Evolutionary conservation across 2,329 filamentous ascomycete species (phyloP).

Genomic region (Ophiostoma himal-ulmi): DNA sequence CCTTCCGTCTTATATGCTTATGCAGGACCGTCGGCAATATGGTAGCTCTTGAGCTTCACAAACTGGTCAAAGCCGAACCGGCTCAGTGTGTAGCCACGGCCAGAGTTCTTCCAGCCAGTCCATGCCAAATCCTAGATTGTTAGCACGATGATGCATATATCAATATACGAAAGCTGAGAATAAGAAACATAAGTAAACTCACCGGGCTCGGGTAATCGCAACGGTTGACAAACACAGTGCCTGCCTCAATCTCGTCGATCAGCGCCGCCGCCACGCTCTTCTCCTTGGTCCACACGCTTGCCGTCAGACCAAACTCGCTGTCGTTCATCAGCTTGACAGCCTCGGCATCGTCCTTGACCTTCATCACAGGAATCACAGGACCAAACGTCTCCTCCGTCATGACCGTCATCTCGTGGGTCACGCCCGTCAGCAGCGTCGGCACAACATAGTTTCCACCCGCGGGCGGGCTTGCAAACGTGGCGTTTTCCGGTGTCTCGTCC

Average conservation of each 20-base stretch:
- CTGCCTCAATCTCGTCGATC: slow-evolving; percentile 76
- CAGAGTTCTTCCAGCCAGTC: slow-evolving; percentile 97
- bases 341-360: slow-evolving; percentile 73
- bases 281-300: slow-evolving; percentile 97
- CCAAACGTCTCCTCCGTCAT: slow-evolving; percentile 97
- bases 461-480: slow-evolving; percentile 66
- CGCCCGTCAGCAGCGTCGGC: slow-evolving; percentile 73
- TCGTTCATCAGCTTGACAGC: slow-evolving; percentile 87
- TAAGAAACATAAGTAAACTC: slow-evolving; percentile 38
- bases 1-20: background rate
- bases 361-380: slow-evolving; percentile 84
- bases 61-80: slow-evolving; percentile 92
- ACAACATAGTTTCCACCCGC: slow-evolving; percentile 81
- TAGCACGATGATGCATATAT: slow-evolving; percentile 21
- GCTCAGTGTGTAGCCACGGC: slow-evolving; percentile 83
- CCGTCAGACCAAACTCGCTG: slow-evolving; percentile 86
- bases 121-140: slow-evolving; percentile 72
- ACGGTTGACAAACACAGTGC: slow-evolving; percentile 93
- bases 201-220: slow-evolving; percentile 89
- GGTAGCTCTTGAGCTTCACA: slow-evolving; percentile 92
- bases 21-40: slow-evolving; percentile 70
- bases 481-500: slow-evolving; percentile 72
- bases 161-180: background rate
- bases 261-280: slow-evolving; percentile 67
- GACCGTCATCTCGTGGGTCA: slow-evolving; percentile 75